Evolutionary conservation across 2,329 filamentous ascomycete species (phyloP), one percentile per base, ranked within the genome.

Genomic region (Aureobasidium uvarum): DNA sequence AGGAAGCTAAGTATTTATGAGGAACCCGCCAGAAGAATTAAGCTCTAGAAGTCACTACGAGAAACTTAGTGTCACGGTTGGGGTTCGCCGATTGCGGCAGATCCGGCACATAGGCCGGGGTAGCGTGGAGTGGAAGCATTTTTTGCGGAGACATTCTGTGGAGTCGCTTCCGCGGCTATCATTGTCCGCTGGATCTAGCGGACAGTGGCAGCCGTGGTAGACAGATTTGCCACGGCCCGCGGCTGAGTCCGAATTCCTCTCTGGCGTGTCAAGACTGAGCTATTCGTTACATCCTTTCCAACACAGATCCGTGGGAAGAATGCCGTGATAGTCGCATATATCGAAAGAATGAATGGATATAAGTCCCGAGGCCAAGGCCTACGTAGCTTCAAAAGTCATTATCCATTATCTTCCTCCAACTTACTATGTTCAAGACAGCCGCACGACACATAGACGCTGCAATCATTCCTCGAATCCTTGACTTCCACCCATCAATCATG

Each of bases 401-500:
- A n/a, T 8, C 13, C 43, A 50, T 36, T 28, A 31, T n/a, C 28
- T 39, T n/a, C 25, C 7, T 48, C 58, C 52, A 54, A 31, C 23
- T 36, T 54, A 54, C 50, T 54, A 67, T 67, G 66, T 66, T 67
- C 63, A 67, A 66, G 56, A 62, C 66, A 41, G 66, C 66, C 11
- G 36, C 62, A 31, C 55, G 62, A 66, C 56, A 62, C 46, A 66
- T 62, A 4, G 62, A 67, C 54, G 25, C 62, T 31, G 25, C 64
- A 18, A 51, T 66, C 10, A 58, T 67, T 10, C 66, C 66, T 45
- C 66, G 55, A n/a, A 56, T 67, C 18, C 16, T 54, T 5, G n/a
- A 46, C 18, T 48, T 48, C 50, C 48, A 56, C 28, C 58, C 38
- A 25, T 45, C 55, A 33, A 65, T 65, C 54, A 67, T 67, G 66